These are phyloP conservation scores for Scheffersomyces stambukii DNA, from an alignment of 1,139 yeast genomes.

Conservation along the genomic window DNA sequence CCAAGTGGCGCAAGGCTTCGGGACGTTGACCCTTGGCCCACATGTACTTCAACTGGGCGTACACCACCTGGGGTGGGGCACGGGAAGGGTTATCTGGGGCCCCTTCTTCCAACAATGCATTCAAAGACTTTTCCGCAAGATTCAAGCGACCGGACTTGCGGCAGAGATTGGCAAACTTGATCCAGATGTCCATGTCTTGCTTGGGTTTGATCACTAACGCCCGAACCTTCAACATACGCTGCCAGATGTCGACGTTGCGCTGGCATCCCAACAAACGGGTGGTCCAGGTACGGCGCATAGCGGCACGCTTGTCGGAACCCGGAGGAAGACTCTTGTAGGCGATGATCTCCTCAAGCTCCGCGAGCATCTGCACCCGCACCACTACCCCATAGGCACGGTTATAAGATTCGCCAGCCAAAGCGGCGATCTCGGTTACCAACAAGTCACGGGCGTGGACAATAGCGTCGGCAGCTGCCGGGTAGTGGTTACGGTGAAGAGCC, in stretches of 20 bases:
- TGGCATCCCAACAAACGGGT: slow-evolving; percentile 90
- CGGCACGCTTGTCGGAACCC: slow-evolving; percentile 70
- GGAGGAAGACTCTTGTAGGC: slow-evolving; percentile 81
- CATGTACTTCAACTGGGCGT: slow-evolving; percentile 93
- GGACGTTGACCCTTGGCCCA: slow-evolving; percentile 93
- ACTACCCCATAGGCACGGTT: slow-evolving; percentile 96
- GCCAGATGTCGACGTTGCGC: slow-evolving; percentile 97
- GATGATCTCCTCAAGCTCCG: slow-evolving; percentile 93
- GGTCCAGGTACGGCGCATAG: slow-evolving; percentile 91
- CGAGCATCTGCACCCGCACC: slow-evolving; percentile 94
- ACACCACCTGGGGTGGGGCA: slow-evolving; percentile 94
- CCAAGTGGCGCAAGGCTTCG: slow-evolving; percentile 81
- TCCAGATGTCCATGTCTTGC: slow-evolving; percentile 98
- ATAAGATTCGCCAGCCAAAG: slow-evolving; percentile 91
- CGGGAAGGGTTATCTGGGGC: slow-evolving; percentile 60
- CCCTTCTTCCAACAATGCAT: slow-evolving; percentile 65
- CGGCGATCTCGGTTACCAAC: slow-evolving; percentile 89
- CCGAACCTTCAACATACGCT: slow-evolving; percentile 87
- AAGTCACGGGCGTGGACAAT: slow-evolving; percentile 83
- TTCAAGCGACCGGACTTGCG: slow-evolving; percentile 91
- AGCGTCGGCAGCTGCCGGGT: slow-evolving; percentile 74
- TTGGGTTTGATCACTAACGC: slow-evolving; percentile 92
- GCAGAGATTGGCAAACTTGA: slow-evolving; percentile 93
- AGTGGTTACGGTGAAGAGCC: slow-evolving; percentile 80
- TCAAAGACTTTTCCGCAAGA: slow-evolving; percentile 87